phyloP scores from a whole-genome alignment of 2,329 filamentous ascomycete genomes.

The Drechslerella dactyloides region DNA sequence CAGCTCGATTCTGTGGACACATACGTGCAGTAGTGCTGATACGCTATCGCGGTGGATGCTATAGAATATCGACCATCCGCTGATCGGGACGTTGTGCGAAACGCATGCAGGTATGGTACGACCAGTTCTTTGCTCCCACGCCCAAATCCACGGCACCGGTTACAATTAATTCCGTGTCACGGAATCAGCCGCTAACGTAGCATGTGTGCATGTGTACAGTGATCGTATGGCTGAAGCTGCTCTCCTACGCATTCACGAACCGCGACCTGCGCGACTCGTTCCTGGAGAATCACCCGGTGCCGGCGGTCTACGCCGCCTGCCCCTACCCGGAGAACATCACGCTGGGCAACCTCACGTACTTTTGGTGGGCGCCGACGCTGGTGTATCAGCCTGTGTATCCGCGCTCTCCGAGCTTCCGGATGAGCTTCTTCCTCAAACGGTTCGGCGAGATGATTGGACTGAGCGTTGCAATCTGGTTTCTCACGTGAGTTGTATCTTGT shows the following conservation, averaged over 20 bases:
- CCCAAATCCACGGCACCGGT: background rate
- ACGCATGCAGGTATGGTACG: conserved; percentile 69
- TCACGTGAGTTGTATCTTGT: conserved; percentile 64
- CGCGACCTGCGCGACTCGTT: conserved; percentile 90
- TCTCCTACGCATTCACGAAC: conserved; percentile 96
- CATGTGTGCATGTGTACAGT: conserved; percentile 60
- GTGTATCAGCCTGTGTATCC: conserved; percentile 98
- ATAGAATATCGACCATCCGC: conserved; percentile 85
- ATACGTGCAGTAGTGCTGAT: conserved; percentile 14
- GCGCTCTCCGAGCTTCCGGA: conserved; percentile 78
- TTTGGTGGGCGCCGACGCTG: conserved; percentile 96
- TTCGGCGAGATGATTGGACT: conserved; percentile 77
- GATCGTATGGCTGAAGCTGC: conserved; percentile 94
- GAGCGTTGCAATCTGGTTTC: conserved; percentile 91
- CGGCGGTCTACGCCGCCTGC: conserved; percentile 79
- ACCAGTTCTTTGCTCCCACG: background rate
- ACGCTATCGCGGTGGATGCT: background rate
- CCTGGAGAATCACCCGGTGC: conserved; percentile 74
- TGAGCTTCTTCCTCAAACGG: conserved; percentile 85
- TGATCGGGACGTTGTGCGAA: conserved; percentile 89
- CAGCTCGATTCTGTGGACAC: background rate
- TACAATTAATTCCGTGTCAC: no score
- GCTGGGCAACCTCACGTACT: conserved; percentile 84
- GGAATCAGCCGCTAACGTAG: conserved; percentile 4
- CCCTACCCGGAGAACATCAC: conserved; percentile 93